Evolutionary conservation across 345 rosid genomes (phyloP).

Genomic region (Capsella bursapastoris): DNA sequence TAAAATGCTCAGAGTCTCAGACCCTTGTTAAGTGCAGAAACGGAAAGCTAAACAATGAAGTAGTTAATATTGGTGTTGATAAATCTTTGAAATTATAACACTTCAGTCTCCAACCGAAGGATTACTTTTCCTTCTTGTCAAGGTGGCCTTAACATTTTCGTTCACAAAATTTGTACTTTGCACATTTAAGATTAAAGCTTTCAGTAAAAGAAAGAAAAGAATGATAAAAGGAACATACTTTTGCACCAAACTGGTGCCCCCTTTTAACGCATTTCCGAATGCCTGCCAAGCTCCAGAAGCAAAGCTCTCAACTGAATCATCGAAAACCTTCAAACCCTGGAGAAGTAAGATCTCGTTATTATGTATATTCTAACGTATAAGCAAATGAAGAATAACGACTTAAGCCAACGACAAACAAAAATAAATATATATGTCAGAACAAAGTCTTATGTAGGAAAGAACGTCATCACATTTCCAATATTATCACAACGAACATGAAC

Average conservation of each 20-base stretch:
- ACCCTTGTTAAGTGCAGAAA: constrained; percentile 1
- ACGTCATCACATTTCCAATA: background rate
- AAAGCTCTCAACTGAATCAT: constrained; percentile 87
- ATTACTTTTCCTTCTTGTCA: constrained; percentile 20
- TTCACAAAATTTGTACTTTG: background rate
- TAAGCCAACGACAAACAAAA: background rate
- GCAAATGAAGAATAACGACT: constrained; percentile 14
- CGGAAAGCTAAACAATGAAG: constrained; percentile 1
- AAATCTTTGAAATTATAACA: background rate
- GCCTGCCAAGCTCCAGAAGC: constrained; percentile 98
- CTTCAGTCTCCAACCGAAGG: background rate
- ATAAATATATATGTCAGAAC: background rate
- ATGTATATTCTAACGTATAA: background rate
- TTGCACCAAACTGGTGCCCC: constrained; percentile 75
- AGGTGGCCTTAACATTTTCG: constrained; percentile 3
- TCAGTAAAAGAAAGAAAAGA: background rate
- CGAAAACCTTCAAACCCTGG: constrained; percentile 90
- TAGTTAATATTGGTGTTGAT: background rate
- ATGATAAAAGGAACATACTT: constrained; percentile 57
- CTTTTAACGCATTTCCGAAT: constrained; percentile 81
- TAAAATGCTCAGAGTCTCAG: constrained; percentile 1
- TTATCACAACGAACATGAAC: background rate
- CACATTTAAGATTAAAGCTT: constrained; percentile 18
- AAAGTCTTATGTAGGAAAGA: background rate
- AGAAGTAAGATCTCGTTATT: constrained; percentile 6